Conservation (phyloP, 768 basidiomycete genomes). For the Termitomyces sp. region DNA sequence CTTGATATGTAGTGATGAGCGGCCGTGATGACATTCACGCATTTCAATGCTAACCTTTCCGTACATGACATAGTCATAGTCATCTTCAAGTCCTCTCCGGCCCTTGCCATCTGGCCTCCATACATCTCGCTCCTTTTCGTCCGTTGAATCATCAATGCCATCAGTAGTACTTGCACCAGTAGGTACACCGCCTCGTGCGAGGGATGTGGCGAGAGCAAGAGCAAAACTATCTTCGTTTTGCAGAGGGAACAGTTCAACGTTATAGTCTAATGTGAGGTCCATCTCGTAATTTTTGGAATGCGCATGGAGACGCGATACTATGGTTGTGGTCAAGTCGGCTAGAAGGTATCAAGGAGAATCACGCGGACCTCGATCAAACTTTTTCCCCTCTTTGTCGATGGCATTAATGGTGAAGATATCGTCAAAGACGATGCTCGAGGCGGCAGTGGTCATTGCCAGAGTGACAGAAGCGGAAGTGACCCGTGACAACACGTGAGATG, state of each 20-base stretch:
- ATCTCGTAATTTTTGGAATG: conserved; percentile 90
- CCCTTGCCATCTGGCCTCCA: conserved; percentile 87
- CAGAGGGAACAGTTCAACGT: conserved; percentile 84
- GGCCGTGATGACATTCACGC: background rate
- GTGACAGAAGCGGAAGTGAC: conserved; percentile 4
- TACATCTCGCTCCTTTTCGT: conserved; percentile 71
- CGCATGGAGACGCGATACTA: conserved; percentile 89
- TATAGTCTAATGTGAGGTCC: conserved; percentile 91
- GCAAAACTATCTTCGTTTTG: conserved; percentile 65
- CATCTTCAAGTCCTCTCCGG: conserved; percentile 78
- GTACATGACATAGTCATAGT: conserved; percentile 99
- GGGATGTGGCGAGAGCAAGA: conserved; percentile 79
- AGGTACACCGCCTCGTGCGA: conserved; percentile 50
- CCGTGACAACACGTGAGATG: conserved; percentile 8
- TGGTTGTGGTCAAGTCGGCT: conserved; percentile 2
- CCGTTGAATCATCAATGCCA: conserved; percentile 40
- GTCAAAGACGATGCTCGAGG: conserved; percentile 83
- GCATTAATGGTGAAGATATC: conserved; percentile 85
- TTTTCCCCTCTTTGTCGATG: conserved; percentile 91
- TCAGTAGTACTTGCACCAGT: conserved; percentile 40
- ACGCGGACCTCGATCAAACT: conserved; percentile 89
- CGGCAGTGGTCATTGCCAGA: conserved; percentile 42
- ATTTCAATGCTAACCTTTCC: conserved; percentile 64
- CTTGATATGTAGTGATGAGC: conserved; percentile 28
- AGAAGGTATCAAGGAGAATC: background rate